Evolutionary conservation across 768 basidiomycete genomes (phyloP).

Genomic region (Lactifluus subvellereus): DNA sequence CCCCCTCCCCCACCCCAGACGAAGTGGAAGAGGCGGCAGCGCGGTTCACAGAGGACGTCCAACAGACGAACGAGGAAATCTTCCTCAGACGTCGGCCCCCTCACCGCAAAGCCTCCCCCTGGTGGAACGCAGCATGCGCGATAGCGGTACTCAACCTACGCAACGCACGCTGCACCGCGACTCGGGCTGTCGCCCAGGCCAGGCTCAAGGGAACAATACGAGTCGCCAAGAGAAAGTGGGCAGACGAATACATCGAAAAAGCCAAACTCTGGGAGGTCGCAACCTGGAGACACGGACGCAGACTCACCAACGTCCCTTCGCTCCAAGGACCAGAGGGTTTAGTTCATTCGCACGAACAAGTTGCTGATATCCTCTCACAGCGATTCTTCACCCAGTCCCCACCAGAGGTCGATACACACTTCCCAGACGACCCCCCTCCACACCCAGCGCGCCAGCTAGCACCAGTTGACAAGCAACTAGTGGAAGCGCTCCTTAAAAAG

Average conservation of each 20-base stretch:
- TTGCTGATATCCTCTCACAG: not conserved
- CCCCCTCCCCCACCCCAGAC: no score
- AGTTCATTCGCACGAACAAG: not conserved
- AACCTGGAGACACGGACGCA: no score
- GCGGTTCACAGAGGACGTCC: not conserved
- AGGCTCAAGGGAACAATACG: not conserved
- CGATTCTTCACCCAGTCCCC: not conserved
- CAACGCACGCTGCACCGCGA: not conserved
- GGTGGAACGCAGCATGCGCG: not conserved
- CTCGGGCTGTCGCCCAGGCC: not conserved
- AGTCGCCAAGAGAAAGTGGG: not conserved
- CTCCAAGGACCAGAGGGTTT: not conserved
- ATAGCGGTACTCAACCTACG: not conserved
- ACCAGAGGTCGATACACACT: not conserved
- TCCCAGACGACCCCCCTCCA: not conserved
- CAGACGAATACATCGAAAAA: no score
- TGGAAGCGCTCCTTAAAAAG: not conserved
- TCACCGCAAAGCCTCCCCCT: not conserved
- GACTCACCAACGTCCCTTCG: no score
- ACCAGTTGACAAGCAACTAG: not conserved
- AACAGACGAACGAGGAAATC: not conserved
- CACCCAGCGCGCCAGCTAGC: not conserved
- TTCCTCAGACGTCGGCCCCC: not conserved
- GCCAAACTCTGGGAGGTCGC: no score
- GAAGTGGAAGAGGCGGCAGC: not conserved